Percentiles rank a stretch among this genome's conserved stretches.
These are phyloP conservation scores for Emmonsia crescens DNA, from an alignment of 2,329 filamentous ascomycete species.

Conservation along the genomic window DNA sequence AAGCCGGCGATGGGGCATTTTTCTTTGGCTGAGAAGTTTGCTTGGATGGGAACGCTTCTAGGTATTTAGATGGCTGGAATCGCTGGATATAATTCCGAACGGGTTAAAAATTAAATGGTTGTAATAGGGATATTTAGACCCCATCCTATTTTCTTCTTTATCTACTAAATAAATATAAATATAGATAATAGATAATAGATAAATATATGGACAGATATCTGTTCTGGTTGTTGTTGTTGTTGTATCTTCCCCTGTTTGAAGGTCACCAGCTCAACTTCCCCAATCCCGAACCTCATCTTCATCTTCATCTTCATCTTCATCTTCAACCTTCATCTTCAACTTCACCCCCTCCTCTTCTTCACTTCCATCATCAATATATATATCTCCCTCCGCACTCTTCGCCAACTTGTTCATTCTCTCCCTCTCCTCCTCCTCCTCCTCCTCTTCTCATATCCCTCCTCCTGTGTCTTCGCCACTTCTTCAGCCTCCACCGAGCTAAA, in stretches of 20 bases:
- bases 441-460: conserved; percentile 10
- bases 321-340: conserved; percentile 12
- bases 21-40: background rate
- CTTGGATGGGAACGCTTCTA: background rate
- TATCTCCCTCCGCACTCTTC: conserved; percentile 8
- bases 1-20: background rate
- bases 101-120: background rate
- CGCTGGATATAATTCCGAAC: background rate
- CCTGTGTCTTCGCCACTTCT: conserved; percentile 6
- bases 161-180: background rate
- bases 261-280: background rate
- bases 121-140: background rate
- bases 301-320: background rate
- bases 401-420: conserved; percentile 10
- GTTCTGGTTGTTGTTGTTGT: background rate
- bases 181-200: background rate
- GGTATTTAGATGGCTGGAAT: background rate
- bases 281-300: background rate
- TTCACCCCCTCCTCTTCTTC: background rate
- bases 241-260: background rate
- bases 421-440: conserved; percentile 1
- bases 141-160: background rate
- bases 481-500: conserved; percentile 8
- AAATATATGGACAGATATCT: background rate
- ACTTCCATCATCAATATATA: background rate